Evolutionary conservation across 352 stramenopile species (phyloP), one percentile per base, ranked within the genome.

Genomic region (Globisporangium irregulare): DNA sequence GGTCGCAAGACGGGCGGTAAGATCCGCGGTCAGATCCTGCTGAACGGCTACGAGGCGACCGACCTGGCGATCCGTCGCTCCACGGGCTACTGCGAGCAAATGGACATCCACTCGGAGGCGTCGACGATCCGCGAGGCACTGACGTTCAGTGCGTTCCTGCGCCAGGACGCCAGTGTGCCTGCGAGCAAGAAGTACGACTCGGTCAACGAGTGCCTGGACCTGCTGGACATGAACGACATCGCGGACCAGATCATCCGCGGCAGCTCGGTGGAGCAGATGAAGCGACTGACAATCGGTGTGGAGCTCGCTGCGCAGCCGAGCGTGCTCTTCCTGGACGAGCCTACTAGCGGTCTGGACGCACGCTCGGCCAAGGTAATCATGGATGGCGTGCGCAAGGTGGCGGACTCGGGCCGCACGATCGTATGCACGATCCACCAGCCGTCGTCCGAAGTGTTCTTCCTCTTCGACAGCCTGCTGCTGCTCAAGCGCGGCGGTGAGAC

Each of bases 391-490:
- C 89, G 92, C 62, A 93, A 95, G 48, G 82, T 97, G 46, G 89
- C 90, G 2, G 68, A 79, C 59, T 78, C 78, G 15, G 89, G 91
- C 1, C 70, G 79, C 6, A 94, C 82, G 7, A 78, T 98, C n/a
- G 71, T 97, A 9, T 96, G 92, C 59, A 97, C 89, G 25, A 97
- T 97, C 74, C 92, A 98, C 69, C 92, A 98, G 73, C 92, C 92
- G 15, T 86, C 77, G 12, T 84, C 80, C 1, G 84, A 97, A 54
- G 81, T 97, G 0, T 96, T 97, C 32, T 78, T 81, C 20, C 81
- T 84, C 20, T 94, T 96, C 66, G 87, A 97, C 73, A 77, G 83
- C 34, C 34, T 95, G 18, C 78, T 95, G 56, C 67, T 97, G 10
- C 70, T 97, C 24, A 76, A 86, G 59, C 71, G 69, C 20, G 79